Base-by-base conservation (phyloP, 495 filamentous ascomycete species). In the Elasticomyces elasticus region DNA sequence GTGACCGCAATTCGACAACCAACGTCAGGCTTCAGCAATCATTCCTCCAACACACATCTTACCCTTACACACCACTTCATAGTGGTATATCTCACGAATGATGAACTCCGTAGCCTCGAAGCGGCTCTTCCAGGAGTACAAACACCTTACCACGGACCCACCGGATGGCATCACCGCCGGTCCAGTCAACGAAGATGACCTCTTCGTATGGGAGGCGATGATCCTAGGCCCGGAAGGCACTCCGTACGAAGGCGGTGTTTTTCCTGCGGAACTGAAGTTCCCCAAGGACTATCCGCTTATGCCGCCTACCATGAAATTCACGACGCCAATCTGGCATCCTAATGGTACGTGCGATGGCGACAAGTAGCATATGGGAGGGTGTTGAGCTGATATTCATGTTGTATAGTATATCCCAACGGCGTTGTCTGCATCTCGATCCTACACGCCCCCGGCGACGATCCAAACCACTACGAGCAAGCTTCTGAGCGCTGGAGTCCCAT, bases 391-490 rank as follows among this genome's bases (percentile, higher is more conserved):
- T 58, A 31, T 48, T 30, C 2, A 5, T 35, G 31, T 48, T 10
- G 23, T 13, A 1, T 41, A 97, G 92, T 98, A 27, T 98, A 98
- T 65, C 78, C 86, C 30, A 87, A 82, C 65, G 92, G 92, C 54
- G 74, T 84, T 19, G 92, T 99, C 55, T 99, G 92, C 71, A 99
- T 99, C 56, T 92, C 86, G 13, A 99, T 99, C 74, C 81, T 99
- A 10, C 92, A 99, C 72, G 84, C 94, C 4, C 92, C 92, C n/a
- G 90, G 89, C 59, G 94, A 99, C 67, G 92, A 99, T 70, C 90
- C 92, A 57, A 94, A 94, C 69, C 94, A 97, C 69, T 99, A 99
- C 74, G 92, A 99, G 71, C 86, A 91, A 61, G 94, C 94, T 22
- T 85, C 81, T 19, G 92, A 99, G 74, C 79, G 92, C 45, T 99